A percentile compares a stretch with the other conserved stretches of the same genome.
Conservation (phyloP, 1,284 basidiomycete genomes). For the Melanopsichium pennsylvanicum region DNA sequence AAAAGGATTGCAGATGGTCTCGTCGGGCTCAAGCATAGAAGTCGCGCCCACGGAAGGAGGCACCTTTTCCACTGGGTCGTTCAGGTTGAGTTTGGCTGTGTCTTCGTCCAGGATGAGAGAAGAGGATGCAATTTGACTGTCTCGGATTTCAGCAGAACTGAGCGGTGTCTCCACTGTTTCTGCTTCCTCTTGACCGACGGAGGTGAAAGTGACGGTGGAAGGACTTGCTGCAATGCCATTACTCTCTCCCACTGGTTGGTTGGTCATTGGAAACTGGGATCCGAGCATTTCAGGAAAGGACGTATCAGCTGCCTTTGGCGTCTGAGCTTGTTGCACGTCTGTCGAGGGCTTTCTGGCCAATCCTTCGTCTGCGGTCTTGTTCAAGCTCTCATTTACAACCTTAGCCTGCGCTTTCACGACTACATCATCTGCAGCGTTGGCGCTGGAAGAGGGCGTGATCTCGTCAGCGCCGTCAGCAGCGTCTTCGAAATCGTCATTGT, state of each 20-base stretch:
- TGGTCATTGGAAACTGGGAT: neutral
- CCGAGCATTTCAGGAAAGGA: slow-evolving; percentile 4
- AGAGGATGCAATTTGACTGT: slow-evolving; percentile 24
- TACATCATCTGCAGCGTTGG: slow-evolving; percentile 6
- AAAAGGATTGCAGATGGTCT: slow-evolving; percentile 60
- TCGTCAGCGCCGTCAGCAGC: slow-evolving; percentile 37
- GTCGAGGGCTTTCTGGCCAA: too few species aligned
- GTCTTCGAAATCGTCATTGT: slow-evolving; percentile 46
- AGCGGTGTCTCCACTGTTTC: slow-evolving; percentile 14
- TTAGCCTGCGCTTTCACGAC: too few species aligned
- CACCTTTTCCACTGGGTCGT: slow-evolving; percentile 28
- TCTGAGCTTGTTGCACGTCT: too few species aligned
- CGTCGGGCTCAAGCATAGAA: slow-evolving; percentile 56
- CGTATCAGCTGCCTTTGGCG: slow-evolving; percentile 15
- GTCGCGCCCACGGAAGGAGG: slow-evolving; percentile 57
- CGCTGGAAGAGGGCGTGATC: slow-evolving; percentile 21
- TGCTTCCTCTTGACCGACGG: neutral
- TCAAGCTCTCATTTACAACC: too few species aligned
- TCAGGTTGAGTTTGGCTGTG: slow-evolving; percentile 23
- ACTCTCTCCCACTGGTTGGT: neutral
- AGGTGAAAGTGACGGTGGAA: slow-evolving; percentile 17
- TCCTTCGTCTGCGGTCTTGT: too few species aligned
- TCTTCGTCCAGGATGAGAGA: slow-evolving; percentile 45
- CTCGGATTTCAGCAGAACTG: slow-evolving; percentile 36
- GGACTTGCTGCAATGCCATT: slow-evolving; percentile 14